Evolutionary conservation across 2,329 filamentous ascomycete species (phyloP).

Genomic region (Exophiala spinifera): DNA sequence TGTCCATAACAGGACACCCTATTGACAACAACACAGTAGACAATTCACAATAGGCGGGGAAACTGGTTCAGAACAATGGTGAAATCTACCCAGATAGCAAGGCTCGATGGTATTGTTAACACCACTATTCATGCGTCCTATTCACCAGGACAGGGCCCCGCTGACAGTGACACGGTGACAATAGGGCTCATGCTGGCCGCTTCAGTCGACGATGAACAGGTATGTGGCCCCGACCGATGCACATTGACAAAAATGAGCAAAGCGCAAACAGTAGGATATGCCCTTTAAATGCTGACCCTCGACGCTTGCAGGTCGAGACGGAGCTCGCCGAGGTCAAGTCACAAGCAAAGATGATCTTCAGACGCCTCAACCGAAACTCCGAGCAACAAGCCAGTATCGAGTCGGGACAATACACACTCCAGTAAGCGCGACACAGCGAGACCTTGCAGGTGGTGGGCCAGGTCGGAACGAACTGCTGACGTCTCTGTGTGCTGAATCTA

Average conservation of each 20-base stretch:
- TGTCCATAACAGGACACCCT: neutral
- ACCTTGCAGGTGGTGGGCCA: too few relatives aligned
- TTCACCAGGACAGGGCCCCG: neutral
- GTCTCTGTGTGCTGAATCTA: slow-evolving; percentile 37
- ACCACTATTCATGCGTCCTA: neutral
- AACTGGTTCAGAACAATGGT: slow-evolving; percentile 66
- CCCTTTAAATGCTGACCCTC: too few relatives aligned
- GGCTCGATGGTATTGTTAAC: slow-evolving; percentile 71
- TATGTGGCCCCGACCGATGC: too few relatives aligned
- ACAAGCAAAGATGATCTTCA: slow-evolving; percentile 86
- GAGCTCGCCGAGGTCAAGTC: slow-evolving; percentile 83
- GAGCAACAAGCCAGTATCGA: slow-evolving; percentile 92
- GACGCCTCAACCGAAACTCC: slow-evolving; percentile 81
- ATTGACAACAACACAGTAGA: neutral
- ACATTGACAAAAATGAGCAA: too few relatives aligned
- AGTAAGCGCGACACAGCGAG: slow-evolving; percentile 59
- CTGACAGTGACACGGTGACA: slow-evolving; percentile 13
- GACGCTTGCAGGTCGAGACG: slow-evolving; percentile 60
- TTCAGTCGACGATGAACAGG: slow-evolving; percentile 86
- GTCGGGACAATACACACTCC: slow-evolving; percentile 75
- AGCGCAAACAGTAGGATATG: too few relatives aligned
- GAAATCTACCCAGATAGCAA: slow-evolving; percentile 86
- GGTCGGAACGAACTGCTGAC: neutral
- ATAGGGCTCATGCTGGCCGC: slow-evolving; percentile 90
- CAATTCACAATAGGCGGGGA: neutral